Base-by-base conservation (phyloP, 1,284 basidiomycete species). In the Mrakiaceae sp. region DNA sequence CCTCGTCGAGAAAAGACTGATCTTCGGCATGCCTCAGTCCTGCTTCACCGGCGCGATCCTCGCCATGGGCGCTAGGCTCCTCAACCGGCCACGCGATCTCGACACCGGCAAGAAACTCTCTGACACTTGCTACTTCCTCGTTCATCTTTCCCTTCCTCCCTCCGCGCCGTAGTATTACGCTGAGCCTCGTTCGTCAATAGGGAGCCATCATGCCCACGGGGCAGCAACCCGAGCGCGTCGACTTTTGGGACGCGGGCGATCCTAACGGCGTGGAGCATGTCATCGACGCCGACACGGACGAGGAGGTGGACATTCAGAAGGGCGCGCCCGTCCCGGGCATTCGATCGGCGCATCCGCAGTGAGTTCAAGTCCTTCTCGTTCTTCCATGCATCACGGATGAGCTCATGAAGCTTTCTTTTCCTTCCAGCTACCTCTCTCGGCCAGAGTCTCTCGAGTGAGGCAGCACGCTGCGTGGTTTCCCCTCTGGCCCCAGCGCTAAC, bases 401-500 rank as follows among this genome's bases (percentile, higher is more conserved):
- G 46, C 70, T 76, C 56, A 78, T 51, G n/a, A 51, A 51, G 11
- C 16, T 11, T 27, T 27, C 27, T 27, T 27, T 27, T 27, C 27
- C 27, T 27, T 27, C 27, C 27, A 27, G 27, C 48, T 66, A 66
- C 54, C 50, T 66, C 14, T 43, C 78, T 62, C 73, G 81, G 5
- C 82, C 82, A 11, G 81, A 82, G 70, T 80, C 80, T 10, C 81
- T 82, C 70, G 82, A 83, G 73, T 77, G 74, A 39, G 78, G 82
- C 44, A 5, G 3, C 16, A 12, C 16, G 5, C 27, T 39, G 27
- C 27, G 27, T 27, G 27, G 27, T 5, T 39, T 7, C n/a, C 16
- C n/a, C 14, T 54, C 52, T 39, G 12, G 27, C 52, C 16, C 10
- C 5, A 27, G 40, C 40, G 54, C 54, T 55, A 39, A 54, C 16